Conservation (phyloP, 805 yeast genomes). For the Candida succiphila region DNA sequence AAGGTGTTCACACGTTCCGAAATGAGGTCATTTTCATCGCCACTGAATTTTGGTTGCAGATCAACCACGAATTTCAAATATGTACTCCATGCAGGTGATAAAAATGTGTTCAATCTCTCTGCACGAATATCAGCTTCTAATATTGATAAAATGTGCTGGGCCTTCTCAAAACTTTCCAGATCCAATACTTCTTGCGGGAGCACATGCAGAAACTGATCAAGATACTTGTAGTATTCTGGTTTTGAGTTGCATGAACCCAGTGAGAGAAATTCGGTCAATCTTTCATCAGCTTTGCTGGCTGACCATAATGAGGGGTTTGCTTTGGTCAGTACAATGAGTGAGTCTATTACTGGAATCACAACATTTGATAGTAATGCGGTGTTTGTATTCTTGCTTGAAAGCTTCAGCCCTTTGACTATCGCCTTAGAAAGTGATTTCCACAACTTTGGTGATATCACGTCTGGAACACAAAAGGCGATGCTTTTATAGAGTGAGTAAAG, state of each 20-base stretch:
- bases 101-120: constrained; percentile 15
- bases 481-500: constrained; percentile 27
- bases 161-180: constrained; percentile 2
- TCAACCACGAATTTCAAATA: constrained; percentile 8
- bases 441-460: constrained; percentile 18
- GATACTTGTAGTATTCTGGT: constrained; percentile 33
- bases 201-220: constrained; percentile 6
- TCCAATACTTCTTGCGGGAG: constrained; percentile 14
- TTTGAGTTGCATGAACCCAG: constrained; percentile 47
- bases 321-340: constrained; percentile 33
- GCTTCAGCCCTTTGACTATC: constrained; percentile 32
- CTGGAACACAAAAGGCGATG: constrained; percentile 12
- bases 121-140: constrained; percentile 11
- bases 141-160: constrained; percentile 6
- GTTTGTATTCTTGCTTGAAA: constrained; percentile 16
- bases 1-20: constrained; percentile 5
- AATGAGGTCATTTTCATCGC: constrained; percentile 2
- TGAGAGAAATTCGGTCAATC: constrained; percentile 34
- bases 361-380: constrained; percentile 34
- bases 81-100: constrained; percentile 18
- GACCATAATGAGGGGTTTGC: constrained; percentile 43
- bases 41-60: constrained; percentile 1
- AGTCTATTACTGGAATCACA: constrained; percentile 37
- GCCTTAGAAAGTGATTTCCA: constrained; percentile 33
- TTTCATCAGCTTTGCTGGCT: constrained; percentile 36